Evolutionary conservation across 345 rosid genomes (phyloP).

Genomic region (Psidium guajava): DNA sequence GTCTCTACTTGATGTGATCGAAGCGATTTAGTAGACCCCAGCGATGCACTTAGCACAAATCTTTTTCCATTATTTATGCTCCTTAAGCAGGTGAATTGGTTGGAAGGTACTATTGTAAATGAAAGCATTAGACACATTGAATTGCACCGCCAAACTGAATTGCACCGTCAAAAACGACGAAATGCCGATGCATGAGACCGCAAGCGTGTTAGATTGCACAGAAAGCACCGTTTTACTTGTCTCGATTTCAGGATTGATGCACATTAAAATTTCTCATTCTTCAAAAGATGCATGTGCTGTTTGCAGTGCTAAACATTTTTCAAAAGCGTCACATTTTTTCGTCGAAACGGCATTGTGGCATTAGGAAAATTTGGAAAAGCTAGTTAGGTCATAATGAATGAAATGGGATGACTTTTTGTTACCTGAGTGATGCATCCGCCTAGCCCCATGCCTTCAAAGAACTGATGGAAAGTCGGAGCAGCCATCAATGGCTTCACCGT

Average conservation of each 20-base stretch:
- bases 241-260: neutral
- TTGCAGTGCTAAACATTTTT: too few species aligned
- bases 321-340: too few species aligned
- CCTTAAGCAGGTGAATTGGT: neutral
- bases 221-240: neutral
- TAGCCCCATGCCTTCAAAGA: conserved; percentile 72
- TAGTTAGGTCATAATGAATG: neutral
- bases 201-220: neutral
- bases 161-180: too few species aligned
- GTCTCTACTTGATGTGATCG: neutral
- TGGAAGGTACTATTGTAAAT: neutral
- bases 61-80: neutral
- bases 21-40: too few species aligned
- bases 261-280: neutral
- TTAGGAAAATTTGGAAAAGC: neutral
- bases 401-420: neutral
- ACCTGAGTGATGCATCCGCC: conserved; percentile 66
- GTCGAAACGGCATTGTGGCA: too few species aligned
- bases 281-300: too few species aligned
- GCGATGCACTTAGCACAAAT: too few species aligned
- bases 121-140: neutral
- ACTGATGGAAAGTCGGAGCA: conserved; percentile 66
- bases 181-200: too few species aligned
- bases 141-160: too few species aligned
- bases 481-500: conserved; percentile 41